Evolutionary conservation across 202 grass and related monocot species (phyloP).

Genomic region (Eragrostis tef): DNA sequence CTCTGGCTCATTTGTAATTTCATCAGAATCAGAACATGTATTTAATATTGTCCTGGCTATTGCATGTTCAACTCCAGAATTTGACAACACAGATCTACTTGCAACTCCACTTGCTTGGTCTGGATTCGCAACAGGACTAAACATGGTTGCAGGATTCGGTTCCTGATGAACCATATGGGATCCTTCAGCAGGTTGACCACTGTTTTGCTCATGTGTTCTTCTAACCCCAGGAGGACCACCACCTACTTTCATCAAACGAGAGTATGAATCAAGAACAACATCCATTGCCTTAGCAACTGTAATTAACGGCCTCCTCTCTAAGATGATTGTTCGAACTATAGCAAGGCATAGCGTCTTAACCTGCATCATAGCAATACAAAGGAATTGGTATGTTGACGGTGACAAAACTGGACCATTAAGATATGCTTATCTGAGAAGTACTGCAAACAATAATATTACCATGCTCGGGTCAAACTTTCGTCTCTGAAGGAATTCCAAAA

Average conservation of each 20-base stretch:
- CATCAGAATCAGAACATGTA: conserved; percentile 63
- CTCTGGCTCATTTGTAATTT: conserved; percentile 40
- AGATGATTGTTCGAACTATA: conserved; percentile 76
- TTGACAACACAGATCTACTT: conserved; percentile 48
- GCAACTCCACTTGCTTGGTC: conserved; percentile 49
- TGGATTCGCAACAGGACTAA: conserved; percentile 45
- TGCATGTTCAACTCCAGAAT: conserved; percentile 43
- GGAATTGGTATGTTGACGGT: conserved; percentile 6
- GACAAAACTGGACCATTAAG: conserved; percentile 39
- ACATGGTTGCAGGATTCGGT: conserved; percentile 41
- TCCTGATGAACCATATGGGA: conserved; percentile 50
- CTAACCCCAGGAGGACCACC: conserved; percentile 51
- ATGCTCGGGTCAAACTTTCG: conserved; percentile 66
- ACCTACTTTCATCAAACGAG: conserved; percentile 64
- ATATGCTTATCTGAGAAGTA: not conserved
- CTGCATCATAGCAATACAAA: conserved; percentile 54
- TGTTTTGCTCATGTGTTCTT: conserved; percentile 59
- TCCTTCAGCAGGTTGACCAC: conserved; percentile 38
- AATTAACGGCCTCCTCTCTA: conserved; percentile 76
- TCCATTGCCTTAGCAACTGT: conserved; percentile 78
- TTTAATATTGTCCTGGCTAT: conserved; percentile 44
- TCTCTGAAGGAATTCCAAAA: conserved; percentile 91
- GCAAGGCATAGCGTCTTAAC: conserved; percentile 78
- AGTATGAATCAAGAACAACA: conserved; percentile 86
- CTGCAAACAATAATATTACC: conserved; percentile 62